Conservation (phyloP, 768 basidiomycete species). For the Russula griseocarnosa region DNA sequence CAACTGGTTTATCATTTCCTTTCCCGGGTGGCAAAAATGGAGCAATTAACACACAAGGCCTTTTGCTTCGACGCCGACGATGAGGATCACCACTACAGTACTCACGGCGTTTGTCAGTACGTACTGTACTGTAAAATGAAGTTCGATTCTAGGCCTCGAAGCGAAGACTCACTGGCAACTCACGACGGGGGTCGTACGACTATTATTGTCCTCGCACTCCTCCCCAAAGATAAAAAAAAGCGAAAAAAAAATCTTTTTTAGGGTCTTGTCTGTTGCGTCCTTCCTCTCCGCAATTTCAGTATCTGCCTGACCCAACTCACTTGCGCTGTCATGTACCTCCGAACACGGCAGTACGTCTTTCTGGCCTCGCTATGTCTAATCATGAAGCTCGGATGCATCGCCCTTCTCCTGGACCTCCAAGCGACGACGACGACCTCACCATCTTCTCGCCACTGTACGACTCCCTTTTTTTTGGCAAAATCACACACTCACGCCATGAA, state of each 20-base stretch:
- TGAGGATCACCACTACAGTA: background rate
- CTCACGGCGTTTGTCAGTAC: background rate
- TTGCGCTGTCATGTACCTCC: background rate
- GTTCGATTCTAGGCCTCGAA: background rate
- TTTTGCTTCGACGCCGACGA: background rate
- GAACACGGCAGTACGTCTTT: background rate
- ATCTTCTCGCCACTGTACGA: background rate
- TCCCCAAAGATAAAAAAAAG: background rate
- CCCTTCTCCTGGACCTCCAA: background rate
- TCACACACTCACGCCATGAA: background rate
- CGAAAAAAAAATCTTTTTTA: background rate
- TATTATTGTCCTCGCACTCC: background rate
- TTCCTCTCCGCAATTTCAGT: background rate
- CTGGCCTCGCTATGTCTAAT: constrained; percentile 7
- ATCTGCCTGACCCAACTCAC: background rate
- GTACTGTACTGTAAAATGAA: too few species aligned
- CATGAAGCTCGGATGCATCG: constrained; percentile 8
- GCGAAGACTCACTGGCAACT: background rate
- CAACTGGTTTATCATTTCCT: background rate
- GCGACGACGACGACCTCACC: background rate
- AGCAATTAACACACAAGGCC: background rate
- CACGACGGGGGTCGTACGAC: background rate
- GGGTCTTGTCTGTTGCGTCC: background rate
- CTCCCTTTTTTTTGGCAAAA: background rate
- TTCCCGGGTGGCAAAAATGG: background rate